Evolutionary conservation across 1,284 basidiomycete species (phyloP).

Genomic region (Porogramme epimiltina): DNA sequence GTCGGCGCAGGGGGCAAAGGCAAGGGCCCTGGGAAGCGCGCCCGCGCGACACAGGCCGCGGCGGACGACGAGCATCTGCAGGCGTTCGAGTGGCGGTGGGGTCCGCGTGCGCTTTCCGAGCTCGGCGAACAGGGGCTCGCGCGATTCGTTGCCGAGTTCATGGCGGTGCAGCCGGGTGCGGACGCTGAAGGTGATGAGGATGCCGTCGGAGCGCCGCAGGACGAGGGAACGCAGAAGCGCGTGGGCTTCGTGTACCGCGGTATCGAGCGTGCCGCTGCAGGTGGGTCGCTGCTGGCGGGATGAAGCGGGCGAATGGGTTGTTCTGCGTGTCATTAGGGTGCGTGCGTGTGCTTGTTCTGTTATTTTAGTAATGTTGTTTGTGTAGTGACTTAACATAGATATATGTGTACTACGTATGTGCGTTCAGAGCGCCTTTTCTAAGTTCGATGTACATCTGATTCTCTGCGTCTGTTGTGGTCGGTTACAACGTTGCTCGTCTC

Average conservation of each 20-base stretch:
- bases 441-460: no score
- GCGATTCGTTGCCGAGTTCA: conserved; percentile 73
- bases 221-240: conserved; percentile 29
- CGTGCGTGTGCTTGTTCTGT: no score
- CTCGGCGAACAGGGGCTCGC: conserved; percentile 70
- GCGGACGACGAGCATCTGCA: conserved; percentile 46
- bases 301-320: no score
- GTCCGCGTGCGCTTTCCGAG: conserved; percentile 69
- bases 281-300: conserved; percentile 44
- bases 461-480: no score
- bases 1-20: conserved; percentile 41
- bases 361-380: no score
- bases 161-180: conserved; percentile 52
- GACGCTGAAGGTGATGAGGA: conserved; percentile 37
- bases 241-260: conserved; percentile 53
- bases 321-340: no score
- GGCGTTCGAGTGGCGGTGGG: conserved; percentile 79
- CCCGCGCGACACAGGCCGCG: conserved; percentile 45
- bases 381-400: no score
- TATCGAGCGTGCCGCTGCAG: conserved; percentile 65
- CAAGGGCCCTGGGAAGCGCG: conserved; percentile 50
- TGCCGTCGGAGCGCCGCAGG: conserved; percentile 44
- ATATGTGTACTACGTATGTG: no score
- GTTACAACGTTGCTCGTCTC: no score
- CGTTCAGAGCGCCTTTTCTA: no score